Base-by-base conservation (phyloP, 257 asterid species). In the Penstemon eatonii region DNA sequence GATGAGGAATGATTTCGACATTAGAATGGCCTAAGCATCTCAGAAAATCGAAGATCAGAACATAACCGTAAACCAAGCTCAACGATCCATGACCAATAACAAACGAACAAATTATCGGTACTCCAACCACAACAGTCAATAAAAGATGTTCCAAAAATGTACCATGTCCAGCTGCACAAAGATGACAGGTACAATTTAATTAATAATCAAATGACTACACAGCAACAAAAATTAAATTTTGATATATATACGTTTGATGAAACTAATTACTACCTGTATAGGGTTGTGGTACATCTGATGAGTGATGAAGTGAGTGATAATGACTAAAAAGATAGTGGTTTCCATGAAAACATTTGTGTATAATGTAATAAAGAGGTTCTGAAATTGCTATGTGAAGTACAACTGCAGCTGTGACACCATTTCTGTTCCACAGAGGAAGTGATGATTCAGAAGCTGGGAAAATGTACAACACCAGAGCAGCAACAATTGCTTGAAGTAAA, bases 11-110 rank as follows among this genome's bases (percentile, higher is more conserved):
- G 13, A 93, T 84, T 63, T 93, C 99, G 13, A 83, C 81, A 53
- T 93, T 90, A 63, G 84, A 84, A 81, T 93, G 96, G 6, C 99
- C 99, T 49, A 93, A 84, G 71, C 96, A 88, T 68, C 95, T 88
- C 64, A 93, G 67, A 0, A 71, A 68, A 76, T 90, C 96, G 69
- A 93, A 93, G 8, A 72, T 25, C 85, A 93, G 63, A 2, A 87
- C 79, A 49, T 93, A 84, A 51, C 72, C 79, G 13, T 90, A 90
- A 47, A 90, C 79, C 85, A 84, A 80, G 76, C 81, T 71, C 54
- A 84, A 73, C 7, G 99, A 93, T 74, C 96, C 97, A 69, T 58
- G 71, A 45, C 96, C 97, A 12, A 81, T 57, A 63, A 71, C 39
- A 51, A 82, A 84, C 0, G 92, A 78, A 8, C 94, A 94, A 2